Percentiles rank a stretch among this genome's conserved stretches.
Conservation (phyloP, 257 asterid species). For the Coffea canephora region DNA sequence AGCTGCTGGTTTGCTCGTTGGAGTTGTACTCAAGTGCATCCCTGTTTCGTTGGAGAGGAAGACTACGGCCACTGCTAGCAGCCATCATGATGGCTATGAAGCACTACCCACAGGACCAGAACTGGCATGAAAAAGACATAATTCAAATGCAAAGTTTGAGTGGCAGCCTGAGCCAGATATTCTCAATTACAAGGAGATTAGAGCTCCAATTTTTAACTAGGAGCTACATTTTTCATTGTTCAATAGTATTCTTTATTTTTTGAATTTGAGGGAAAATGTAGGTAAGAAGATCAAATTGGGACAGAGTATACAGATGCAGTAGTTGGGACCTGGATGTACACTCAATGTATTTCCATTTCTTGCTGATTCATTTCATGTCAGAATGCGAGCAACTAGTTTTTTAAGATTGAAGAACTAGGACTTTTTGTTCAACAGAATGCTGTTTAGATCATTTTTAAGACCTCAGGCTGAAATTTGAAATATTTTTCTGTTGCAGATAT, state of each 20-base stretch:
- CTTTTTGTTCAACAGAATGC: not conserved
- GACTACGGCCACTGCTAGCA: slow-evolving; percentile 26
- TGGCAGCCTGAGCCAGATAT: not conserved
- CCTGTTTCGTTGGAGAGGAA: slow-evolving; percentile 41
- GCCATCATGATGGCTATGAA: slow-evolving; percentile 63
- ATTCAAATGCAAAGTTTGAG: not conserved
- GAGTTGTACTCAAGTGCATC: slow-evolving; percentile 73
- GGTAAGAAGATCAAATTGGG: no score
- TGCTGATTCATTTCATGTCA: not conserved
- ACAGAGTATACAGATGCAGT: no score
- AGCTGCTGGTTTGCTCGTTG: slow-evolving; percentile 59
- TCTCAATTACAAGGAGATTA: not conserved
- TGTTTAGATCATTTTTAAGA: not conserved
- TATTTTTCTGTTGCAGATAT: not conserved
- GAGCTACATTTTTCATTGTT: not conserved
- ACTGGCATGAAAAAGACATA: slow-evolving; percentile 15
- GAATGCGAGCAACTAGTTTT: not conserved
- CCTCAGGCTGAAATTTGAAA: not conserved
- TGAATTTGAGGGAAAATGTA: no score
- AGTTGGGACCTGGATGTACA: not conserved
- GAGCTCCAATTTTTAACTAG: not conserved
- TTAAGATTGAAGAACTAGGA: not conserved
- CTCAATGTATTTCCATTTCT: not conserved
- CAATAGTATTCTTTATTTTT: slow-evolving; percentile 4
- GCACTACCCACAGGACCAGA: slow-evolving; percentile 57